A percentile compares a stretch with the other conserved stretches of the same genome.
Conservation (phyloP, 345 rosid genomes). For the Lenwebbia sp. region DNA sequence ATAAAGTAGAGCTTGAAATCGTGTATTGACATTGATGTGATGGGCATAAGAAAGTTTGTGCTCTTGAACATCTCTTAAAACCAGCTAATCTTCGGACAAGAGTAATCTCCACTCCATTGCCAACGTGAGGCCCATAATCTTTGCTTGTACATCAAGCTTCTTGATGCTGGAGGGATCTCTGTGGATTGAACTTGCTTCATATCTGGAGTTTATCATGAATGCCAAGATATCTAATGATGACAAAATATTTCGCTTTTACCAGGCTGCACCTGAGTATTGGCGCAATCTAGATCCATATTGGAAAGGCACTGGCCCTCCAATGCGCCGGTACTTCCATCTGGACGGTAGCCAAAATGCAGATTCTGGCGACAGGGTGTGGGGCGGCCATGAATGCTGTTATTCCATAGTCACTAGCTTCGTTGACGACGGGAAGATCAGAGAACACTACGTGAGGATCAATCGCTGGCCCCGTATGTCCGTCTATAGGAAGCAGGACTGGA, state of each 20-base stretch:
- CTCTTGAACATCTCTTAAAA: background rate
- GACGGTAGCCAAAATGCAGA: constrained; percentile 60
- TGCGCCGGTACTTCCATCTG: constrained; percentile 49
- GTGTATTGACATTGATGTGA: background rate
- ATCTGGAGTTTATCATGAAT: background rate
- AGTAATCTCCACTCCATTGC: background rate
- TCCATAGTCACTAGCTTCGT: constrained; percentile 28
- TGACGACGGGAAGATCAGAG: constrained; percentile 34
- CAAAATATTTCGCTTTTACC: background rate
- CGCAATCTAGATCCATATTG: constrained; percentile 50
- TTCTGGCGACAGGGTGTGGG: constrained; percentile 50
- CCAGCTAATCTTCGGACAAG: background rate
- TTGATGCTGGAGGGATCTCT: background rate
- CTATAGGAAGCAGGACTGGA: constrained; percentile 50
- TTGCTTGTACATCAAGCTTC: background rate
- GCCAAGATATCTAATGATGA: background rate
- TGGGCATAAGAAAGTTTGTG: background rate
- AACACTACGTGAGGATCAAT: constrained; percentile 54
- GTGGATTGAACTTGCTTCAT: background rate
- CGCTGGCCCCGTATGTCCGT: constrained; percentile 33
- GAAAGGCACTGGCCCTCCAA: constrained; percentile 32
- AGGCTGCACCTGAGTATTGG: constrained; percentile 56
- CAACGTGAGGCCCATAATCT: background rate
- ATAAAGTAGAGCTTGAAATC: background rate
- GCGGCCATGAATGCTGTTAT: constrained; percentile 57